phyloP scores from a whole-genome alignment of 805 yeast genomes.

The Nakazawaea ishiwadae region DNA sequence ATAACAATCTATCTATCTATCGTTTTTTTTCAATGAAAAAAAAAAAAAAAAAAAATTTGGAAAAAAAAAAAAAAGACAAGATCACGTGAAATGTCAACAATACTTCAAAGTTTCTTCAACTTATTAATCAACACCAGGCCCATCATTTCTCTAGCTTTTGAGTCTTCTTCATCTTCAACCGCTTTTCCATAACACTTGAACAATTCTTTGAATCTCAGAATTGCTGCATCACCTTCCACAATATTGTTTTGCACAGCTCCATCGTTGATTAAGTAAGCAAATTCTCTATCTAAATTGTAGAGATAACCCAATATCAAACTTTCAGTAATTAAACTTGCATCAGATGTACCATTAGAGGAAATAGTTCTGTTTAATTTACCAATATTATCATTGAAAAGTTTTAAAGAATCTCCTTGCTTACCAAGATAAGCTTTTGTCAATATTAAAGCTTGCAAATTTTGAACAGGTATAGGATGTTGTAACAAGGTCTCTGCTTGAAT shows the following conservation, averaged over 20 bases:
- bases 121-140: neutral
- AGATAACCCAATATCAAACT: slow-evolving; percentile 23
- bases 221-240: slow-evolving; percentile 19
- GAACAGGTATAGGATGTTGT: too few species aligned
- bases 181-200: slow-evolving; percentile 28
- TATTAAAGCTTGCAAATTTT: slow-evolving; percentile 21
- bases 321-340: slow-evolving; percentile 16
- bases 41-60: slow-evolving; percentile 4
- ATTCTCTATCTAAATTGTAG: slow-evolving; percentile 22
- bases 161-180: slow-evolving; percentile 14
- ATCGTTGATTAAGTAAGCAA: slow-evolving; percentile 26
- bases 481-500: too few species aligned
- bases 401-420: slow-evolving; percentile 23
- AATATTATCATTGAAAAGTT: slow-evolving; percentile 25
- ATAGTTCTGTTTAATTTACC: slow-evolving; percentile 12
- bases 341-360: slow-evolving; percentile 1
- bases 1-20: too few species aligned
- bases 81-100: slow-evolving; percentile 7
- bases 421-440: slow-evolving; percentile 25
- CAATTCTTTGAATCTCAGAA: slow-evolving; percentile 16
- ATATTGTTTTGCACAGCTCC: slow-evolving; percentile 23
- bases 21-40: slow-evolving; percentile 7
- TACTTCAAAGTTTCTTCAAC: neutral
- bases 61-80: slow-evolving; percentile 4
- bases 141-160: slow-evolving; percentile 15